These are phyloP conservation scores for Chaetomium fimeti DNA, from an alignment of 495 filamentous ascomycete species.

Conservation along the genomic window DNA sequence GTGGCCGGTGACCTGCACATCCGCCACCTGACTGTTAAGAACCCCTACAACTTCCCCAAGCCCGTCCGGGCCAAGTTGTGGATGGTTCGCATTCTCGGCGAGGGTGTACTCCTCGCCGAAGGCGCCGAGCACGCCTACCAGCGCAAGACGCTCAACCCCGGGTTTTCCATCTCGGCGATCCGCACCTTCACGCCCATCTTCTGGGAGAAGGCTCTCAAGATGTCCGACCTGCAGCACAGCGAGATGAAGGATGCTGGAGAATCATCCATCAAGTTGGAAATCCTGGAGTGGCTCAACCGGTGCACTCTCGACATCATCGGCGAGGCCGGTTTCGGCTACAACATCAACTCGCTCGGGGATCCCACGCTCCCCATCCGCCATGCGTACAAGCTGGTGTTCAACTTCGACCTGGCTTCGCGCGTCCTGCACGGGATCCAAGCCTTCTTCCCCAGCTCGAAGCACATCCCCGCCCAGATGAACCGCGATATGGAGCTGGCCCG, in stretches of 20 bases:
- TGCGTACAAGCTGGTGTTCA: conserved; percentile 49
- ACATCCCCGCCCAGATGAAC: conserved; percentile 48
- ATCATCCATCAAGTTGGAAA: conserved; percentile 38
- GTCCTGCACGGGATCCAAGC: conserved; percentile 46
- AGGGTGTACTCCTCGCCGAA: conserved; percentile 51
- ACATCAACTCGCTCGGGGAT: conserved; percentile 46
- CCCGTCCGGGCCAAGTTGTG: conserved; percentile 50
- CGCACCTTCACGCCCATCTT: conserved; percentile 49
- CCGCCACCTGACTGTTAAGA: conserved; percentile 51
- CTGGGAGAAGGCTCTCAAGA: conserved; percentile 50
- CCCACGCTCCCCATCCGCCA: conserved; percentile 43
- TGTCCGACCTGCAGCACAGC: conserved; percentile 43
- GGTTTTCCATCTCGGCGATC: conserved; percentile 48
- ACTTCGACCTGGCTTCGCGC: conserved; percentile 42
- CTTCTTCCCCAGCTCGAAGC: conserved; percentile 45
- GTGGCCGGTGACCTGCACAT: conserved; percentile 35
- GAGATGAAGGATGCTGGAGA: conserved; percentile 38
- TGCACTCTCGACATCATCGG: conserved; percentile 55
- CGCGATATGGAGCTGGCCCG: conserved; percentile 45
- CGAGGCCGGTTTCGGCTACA: conserved; percentile 50
- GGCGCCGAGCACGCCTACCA: conserved; percentile 46
- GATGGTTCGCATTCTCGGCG: conserved; percentile 51
- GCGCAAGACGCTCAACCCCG: conserved; percentile 48
- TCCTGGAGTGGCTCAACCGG: conserved; percentile 50
- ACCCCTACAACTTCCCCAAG: conserved; percentile 56